Percentiles rank a stretch among this genome's conserved stretches.
These are phyloP conservation scores for Fusarium dimerum DNA, from an alignment of 2,329 filamentous ascomycete species.

Conservation along the genomic window DNA sequence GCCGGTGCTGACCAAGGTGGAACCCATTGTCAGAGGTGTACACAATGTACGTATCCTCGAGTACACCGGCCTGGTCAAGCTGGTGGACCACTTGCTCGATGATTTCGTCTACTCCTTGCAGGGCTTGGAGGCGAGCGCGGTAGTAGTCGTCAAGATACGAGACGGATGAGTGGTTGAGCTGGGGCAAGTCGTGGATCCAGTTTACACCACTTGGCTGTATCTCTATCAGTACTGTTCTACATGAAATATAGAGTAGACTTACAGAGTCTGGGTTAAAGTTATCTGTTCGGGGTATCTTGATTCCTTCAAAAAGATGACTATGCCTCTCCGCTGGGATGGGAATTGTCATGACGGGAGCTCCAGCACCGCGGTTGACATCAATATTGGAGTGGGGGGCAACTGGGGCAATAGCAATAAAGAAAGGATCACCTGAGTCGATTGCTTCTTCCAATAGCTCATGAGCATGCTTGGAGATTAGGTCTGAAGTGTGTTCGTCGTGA, in stretches of 20 bases:
- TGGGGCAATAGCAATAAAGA: constrained; percentile 68
- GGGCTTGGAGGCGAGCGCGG: constrained; percentile 49
- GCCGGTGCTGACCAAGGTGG: constrained; percentile 60
- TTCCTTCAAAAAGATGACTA: constrained; percentile 59
- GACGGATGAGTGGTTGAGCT: constrained; percentile 43
- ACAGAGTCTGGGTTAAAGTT: constrained; percentile 68
- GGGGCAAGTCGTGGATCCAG: constrained; percentile 46
- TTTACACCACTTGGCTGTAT: constrained; percentile 38
- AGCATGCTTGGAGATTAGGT: constrained; percentile 61
- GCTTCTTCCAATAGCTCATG: constrained; percentile 64
- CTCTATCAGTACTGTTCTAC: neutral
- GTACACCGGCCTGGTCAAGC: constrained; percentile 53
- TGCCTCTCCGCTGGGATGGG: constrained; percentile 64
- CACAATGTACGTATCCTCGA: constrained; percentile 62
- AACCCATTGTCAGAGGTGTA: constrained; percentile 63
- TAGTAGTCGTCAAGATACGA: constrained; percentile 54
- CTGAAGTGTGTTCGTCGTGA: constrained; percentile 43
- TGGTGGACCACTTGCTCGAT: constrained; percentile 47
- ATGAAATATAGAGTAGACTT: constrained; percentile 10
- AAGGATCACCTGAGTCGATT: constrained; percentile 54
- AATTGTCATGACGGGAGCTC: constrained; percentile 14
- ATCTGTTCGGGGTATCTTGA: constrained; percentile 59
- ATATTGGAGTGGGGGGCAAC: constrained; percentile 66
- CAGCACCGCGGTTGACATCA: constrained; percentile 4
- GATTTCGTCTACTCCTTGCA: constrained; percentile 58